Percentiles rank a stretch among this genome's conserved stretches.
These are phyloP conservation scores for Trametes cubensis DNA, from an alignment of 768 basidiomycete species.

Conservation along the genomic window DNA sequence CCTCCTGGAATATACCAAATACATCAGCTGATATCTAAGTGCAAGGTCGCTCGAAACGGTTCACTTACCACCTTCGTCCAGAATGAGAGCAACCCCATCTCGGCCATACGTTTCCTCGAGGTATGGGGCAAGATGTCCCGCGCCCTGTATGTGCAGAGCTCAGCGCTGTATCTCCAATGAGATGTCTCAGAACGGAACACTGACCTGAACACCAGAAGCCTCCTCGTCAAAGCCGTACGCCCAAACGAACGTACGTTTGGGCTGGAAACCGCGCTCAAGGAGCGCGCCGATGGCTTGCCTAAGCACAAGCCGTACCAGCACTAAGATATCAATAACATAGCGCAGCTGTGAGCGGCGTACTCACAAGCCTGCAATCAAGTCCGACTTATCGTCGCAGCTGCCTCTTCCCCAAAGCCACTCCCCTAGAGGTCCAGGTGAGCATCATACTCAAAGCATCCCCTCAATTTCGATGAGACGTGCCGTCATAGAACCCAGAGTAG, in stretches of 20 bases:
- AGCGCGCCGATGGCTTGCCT: constrained; percentile 50
- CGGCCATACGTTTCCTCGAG: constrained; percentile 67
- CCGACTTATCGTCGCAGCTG: constrained; percentile 40
- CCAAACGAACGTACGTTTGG: constrained; percentile 44
- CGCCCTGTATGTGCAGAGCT: constrained; percentile 50
- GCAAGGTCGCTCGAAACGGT: background rate
- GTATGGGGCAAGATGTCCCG: constrained; percentile 46
- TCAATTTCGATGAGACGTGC: constrained; percentile 11
- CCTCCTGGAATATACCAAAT: constrained; percentile 37
- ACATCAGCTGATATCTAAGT: constrained; percentile 35
- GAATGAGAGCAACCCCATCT: constrained; percentile 71
- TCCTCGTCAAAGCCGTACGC: constrained; percentile 59
- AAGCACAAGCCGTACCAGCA: too few species aligned
- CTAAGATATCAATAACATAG: background rate
- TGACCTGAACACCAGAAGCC: constrained; percentile 32
- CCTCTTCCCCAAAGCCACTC: constrained; percentile 40
- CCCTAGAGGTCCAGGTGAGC: constrained; percentile 9
- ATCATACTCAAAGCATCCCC: background rate
- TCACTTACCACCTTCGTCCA: constrained; percentile 83
- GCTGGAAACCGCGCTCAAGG: constrained; percentile 47
- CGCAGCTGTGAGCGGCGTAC: background rate
- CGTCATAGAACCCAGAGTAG: constrained; percentile 50
- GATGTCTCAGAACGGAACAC: background rate
- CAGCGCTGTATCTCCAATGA: constrained; percentile 33
- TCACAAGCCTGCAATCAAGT: constrained; percentile 37